These are phyloP conservation scores for Lachancea quebecensis DNA, from an alignment of 805 yeast species.

Conservation along the genomic window DNA sequence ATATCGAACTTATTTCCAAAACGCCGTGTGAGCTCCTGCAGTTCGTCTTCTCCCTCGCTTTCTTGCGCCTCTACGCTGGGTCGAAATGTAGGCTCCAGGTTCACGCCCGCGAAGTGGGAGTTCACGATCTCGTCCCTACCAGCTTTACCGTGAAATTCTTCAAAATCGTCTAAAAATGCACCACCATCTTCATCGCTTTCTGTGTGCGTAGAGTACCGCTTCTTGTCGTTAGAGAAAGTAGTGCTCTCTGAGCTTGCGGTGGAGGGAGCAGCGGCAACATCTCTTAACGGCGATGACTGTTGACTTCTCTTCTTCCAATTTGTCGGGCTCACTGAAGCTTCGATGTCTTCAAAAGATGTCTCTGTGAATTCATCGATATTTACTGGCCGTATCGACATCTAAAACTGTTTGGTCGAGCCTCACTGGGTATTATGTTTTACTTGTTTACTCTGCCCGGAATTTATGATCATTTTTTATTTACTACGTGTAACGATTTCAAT, in stretches of 20 bases:
- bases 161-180: constrained; percentile 24
- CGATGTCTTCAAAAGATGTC: constrained; percentile 30
- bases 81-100: not conserved
- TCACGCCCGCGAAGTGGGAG: constrained; percentile 10
- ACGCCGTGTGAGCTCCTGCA: constrained; percentile 12
- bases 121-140: constrained; percentile 24
- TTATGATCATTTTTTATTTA: not conserved
- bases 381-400: constrained; percentile 19
- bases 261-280: constrained; percentile 18
- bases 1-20: constrained; percentile 10
- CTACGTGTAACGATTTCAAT: too few species aligned
- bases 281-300: constrained; percentile 10
- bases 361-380: constrained; percentile 20
- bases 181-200: constrained; percentile 21
- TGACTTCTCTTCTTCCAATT: constrained; percentile 5
- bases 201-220: constrained; percentile 13
- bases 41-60: constrained; percentile 4
- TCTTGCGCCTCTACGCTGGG: not conserved
- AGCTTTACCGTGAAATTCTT: constrained; percentile 25
- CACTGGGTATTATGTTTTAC: not conserved
- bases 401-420: not conserved
- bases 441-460: not conserved
- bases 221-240: constrained; percentile 20
- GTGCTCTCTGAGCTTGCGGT: constrained; percentile 28
- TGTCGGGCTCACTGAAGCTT: constrained; percentile 19